Conservation (phyloP, 1,284 basidiomycete species). For the Laetiporus sulphureus region DNA sequence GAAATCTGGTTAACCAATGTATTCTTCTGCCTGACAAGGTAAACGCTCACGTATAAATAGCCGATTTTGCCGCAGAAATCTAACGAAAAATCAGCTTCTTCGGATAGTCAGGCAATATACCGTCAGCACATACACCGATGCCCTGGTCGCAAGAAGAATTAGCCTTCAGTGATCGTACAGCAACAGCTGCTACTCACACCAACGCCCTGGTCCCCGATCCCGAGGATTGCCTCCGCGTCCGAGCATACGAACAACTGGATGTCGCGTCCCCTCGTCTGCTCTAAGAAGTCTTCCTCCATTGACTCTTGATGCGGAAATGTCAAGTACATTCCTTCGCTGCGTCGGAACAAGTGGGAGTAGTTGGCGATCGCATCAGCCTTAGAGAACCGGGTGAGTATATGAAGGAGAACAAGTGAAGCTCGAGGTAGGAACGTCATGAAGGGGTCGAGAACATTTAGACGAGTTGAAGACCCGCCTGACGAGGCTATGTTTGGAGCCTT, state of each 20-base stretch:
- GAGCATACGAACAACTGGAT: conserved; percentile 77
- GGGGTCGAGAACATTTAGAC: no score
- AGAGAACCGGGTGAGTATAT: background rate
- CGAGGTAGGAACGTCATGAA: no score
- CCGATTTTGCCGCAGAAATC: conserved; percentile 84
- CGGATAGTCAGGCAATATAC: background rate
- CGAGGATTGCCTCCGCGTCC: conserved; percentile 80
- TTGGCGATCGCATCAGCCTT: conserved; percentile 74
- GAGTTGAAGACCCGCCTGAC: no score
- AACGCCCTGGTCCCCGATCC: conserved; percentile 74
- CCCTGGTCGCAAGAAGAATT: conserved; percentile 25
- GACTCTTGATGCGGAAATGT: conserved; percentile 58
- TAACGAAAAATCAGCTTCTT: conserved; percentile 22
- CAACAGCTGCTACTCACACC: conserved; percentile 37
- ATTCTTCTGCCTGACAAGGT: background rate
- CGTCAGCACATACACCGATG: conserved; percentile 32
- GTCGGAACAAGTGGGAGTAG: conserved; percentile 77
- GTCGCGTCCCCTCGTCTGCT: conserved; percentile 52
- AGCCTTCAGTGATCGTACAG: background rate
- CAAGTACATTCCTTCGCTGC: conserved; percentile 67
- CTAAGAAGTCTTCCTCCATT: conserved; percentile 74
- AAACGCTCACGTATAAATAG: conserved; percentile 65
- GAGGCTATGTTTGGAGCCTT: no score
- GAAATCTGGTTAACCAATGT: background rate
- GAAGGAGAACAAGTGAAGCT: no score